Evolutionary conservation across 805 yeast species (phyloP), one percentile per base, ranked within the genome.

Genomic region (Candida methanosorbosa): DNA sequence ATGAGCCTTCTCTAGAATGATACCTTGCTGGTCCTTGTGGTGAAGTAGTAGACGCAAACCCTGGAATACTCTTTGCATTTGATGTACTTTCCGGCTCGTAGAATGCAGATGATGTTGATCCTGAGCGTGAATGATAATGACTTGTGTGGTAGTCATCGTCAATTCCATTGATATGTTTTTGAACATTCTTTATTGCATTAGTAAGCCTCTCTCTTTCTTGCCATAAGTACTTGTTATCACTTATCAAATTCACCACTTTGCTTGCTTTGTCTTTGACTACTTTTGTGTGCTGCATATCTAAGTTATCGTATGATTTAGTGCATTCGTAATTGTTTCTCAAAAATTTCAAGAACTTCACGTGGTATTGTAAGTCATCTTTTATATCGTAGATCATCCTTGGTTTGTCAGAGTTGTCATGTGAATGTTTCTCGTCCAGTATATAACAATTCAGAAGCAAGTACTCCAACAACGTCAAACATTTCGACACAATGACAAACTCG

Each of bases 381-480:
- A 56, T 35, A 37, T 56, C 61, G 34, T 40, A 52, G n/a, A 34
- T 34, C 4, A 36, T 18, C 7, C 12, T 21, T 24, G 8, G 17
- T 21, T 18, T 27, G 16, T 5, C 23, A 21, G 11, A 9, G 11
- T 11, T 21, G 11, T 9, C 23, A 4, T 5, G 17, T 7, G 17
- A 17, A 3, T 11, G 30, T 6, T 35, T 39, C 3, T 35, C 37
- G 6, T 37, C 29, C 14, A 33, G 32, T 5, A 23, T 29, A 36
- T 39, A 53, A 37, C 61, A 52, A 36, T 54, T 42, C n/a, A 52
- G 22, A 9, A 50, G 29, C 4, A 56, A 33, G 30, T 49, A 48
- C 30, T 54, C 57, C 23, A 52, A 31, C 13, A 53, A 30, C 19
- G 37, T 43, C 14, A 56, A 37, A 30, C 57, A 47, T 38, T 54